These are phyloP conservation scores for Fusarium gaditjirri DNA, from an alignment of 2,329 filamentous ascomycete species.

Conservation along the genomic window DNA sequence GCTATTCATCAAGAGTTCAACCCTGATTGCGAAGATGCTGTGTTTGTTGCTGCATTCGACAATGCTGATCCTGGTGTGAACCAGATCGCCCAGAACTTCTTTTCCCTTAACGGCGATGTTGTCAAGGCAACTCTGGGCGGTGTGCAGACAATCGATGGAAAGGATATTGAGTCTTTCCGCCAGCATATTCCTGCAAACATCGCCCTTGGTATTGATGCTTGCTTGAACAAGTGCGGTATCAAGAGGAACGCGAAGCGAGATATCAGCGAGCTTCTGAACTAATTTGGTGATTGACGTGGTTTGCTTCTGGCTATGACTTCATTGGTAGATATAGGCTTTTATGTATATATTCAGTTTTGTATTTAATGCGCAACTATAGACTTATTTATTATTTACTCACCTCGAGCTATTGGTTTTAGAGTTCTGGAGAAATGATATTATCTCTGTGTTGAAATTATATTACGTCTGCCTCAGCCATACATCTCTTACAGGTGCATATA, in stretches of 20 bases:
- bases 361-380: not conserved
- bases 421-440: not conserved
- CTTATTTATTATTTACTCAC: not conserved
- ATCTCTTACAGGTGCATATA: accelerated
- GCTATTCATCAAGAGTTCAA: constrained; percentile 63
- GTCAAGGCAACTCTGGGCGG: not conserved
- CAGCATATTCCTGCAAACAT: constrained; percentile 3
- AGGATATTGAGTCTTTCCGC: constrained; percentile 18
- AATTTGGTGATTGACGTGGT: accelerated
- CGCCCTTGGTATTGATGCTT: constrained; percentile 22
- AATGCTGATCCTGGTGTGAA: constrained; percentile 58
- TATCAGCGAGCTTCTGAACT: not conserved
- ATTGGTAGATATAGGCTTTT: too few species aligned
- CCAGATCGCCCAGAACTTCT: constrained; percentile 54
- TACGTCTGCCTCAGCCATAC: too few species aligned
- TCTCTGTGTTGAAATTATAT: not conserved
- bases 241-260: constrained; percentile 13
- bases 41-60: constrained; percentile 61
- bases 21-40: constrained; percentile 58
- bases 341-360: not conserved
- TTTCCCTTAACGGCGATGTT: not conserved
- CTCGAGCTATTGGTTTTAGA: not conserved
- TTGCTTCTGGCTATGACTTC: not conserved
- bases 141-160: constrained; percentile 7
- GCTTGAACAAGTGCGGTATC: constrained; percentile 16